Evolutionary conservation across 31 red algal genomes (phyloP).

Genomic region (Odonthalia washingtoniensis): DNA sequence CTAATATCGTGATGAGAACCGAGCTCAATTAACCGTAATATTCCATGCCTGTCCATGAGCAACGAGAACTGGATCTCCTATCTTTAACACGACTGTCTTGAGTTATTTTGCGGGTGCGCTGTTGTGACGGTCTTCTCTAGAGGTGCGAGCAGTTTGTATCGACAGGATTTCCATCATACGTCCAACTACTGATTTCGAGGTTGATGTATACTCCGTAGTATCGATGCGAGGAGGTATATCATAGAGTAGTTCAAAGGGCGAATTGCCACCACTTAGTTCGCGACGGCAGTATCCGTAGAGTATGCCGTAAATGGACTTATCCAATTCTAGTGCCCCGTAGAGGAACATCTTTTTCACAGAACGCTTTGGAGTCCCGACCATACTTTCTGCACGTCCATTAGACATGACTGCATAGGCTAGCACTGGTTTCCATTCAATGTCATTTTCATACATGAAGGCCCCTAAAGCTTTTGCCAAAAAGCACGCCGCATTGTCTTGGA

Average conservation of each 20-base stretch:
- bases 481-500: background rate
- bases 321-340: background rate
- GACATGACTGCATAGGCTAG: background rate
- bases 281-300: background rate
- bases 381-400: constrained; percentile 3
- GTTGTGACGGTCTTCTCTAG: no score
- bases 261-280: background rate
- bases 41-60: no score
- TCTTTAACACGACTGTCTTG: no score
- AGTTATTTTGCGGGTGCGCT: no score
- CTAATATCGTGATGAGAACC: no score
- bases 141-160: no score
- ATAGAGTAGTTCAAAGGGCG: background rate
- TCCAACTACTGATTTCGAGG: no score
- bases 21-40: no score
- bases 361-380: background rate
- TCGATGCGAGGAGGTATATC: background rate
- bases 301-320: background rate
- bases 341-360: background rate
- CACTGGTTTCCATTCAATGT: background rate
- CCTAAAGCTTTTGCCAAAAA: background rate
- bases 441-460: background rate
- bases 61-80: no score
- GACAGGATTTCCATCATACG: no score
- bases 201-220: no score